Percentiles rank a stretch among this genome's conserved stretches.
Conservation (phyloP, 2,329 filamentous ascomycete genomes). For the Saccharata proteae region DNA sequence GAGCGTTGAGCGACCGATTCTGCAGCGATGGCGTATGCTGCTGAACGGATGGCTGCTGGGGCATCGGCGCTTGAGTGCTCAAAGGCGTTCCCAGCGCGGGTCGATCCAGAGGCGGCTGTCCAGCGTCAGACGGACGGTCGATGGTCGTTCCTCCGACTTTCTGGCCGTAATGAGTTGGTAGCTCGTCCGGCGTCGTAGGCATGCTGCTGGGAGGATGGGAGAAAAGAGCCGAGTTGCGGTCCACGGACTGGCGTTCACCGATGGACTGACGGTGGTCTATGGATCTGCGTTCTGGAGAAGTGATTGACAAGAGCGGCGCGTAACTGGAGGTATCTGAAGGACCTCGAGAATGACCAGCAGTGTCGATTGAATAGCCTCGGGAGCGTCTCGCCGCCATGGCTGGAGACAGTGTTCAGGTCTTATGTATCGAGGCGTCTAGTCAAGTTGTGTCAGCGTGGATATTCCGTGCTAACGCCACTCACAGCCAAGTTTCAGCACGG, state of each 20-base stretch:
- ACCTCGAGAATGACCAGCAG: constrained; percentile 1
- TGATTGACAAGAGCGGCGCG: neutral
- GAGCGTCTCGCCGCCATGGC: neutral
- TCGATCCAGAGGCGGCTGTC: neutral
- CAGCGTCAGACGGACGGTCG: neutral
- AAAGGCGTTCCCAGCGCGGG: neutral
- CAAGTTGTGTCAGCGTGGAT: neutral
- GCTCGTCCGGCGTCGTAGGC: no score
- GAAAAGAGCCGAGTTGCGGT: no score
- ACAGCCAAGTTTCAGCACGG: neutral
- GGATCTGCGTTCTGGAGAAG: no score
- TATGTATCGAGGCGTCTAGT: neutral
- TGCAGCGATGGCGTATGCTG: no score
- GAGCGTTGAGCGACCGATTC: constrained; percentile 1
- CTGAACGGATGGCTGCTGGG: neutral
- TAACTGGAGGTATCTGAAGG: neutral
- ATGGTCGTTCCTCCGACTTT: neutral
- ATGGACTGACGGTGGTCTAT: no score
- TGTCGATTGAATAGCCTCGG: neutral
- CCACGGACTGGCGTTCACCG: no score
- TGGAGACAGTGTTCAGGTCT: neutral
- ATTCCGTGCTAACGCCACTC: neutral
- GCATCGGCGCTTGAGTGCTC: constrained; percentile 1
- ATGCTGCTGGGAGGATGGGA: no score
- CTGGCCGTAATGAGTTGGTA: neutral